Base-by-base conservation (phyloP, 2,329 filamentous ascomycete genomes). In the Elsinoe fawcettii region DNA sequence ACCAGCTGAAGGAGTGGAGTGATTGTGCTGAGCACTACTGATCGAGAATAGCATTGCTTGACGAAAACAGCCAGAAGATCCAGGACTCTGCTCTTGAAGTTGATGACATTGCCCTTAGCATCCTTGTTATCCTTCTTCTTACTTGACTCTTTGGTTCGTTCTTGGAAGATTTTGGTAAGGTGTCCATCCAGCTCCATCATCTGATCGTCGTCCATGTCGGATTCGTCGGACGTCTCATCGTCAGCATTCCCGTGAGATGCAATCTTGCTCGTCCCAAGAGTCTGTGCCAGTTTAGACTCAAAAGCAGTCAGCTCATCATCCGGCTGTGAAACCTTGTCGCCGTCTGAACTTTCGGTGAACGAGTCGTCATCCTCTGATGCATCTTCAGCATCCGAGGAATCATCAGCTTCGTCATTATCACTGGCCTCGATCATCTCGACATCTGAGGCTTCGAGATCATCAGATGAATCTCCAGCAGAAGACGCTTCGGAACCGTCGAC, bases 11-110 rank as follows among this genome's bases (percentile, higher is more conserved):
- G 76, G 0, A 96, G 77, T 0, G 92, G 90, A 6, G 91, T 70
- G 5, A 96, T 74, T 7, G 93, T 72, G 36, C 83, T 77, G 43
- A 93, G 81, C 0, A 84, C 81, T 1, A 91, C 74, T 1, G 80
- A 73, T 64, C 84, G 87, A 20, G 79, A 78, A 57, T 86, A 81
- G 71, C 93, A 86, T 64, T 87, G 86, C 70, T 88, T 90, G 62
- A 93, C 78, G 70, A 90, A 97, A 61, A 93, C 87, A 60, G 87
- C 83, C 9, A 97, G 78, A 1, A 97, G 80, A 67, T 97, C 93
- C 3, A 97, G 80, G 5, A 96, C 86, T 41, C 91, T 87, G 71
- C 89, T 88, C 76, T 99, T 99, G 80, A 99, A 96, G 72, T 92
- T 91, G 66, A 95, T 76, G 67, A 97, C 88, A 18, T 84, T 90